Evolutionary conservation across 75 land plant genomes (phyloP), one percentile per base, ranked within the genome.

Genomic region (Isoetes taiwanensis): DNA sequence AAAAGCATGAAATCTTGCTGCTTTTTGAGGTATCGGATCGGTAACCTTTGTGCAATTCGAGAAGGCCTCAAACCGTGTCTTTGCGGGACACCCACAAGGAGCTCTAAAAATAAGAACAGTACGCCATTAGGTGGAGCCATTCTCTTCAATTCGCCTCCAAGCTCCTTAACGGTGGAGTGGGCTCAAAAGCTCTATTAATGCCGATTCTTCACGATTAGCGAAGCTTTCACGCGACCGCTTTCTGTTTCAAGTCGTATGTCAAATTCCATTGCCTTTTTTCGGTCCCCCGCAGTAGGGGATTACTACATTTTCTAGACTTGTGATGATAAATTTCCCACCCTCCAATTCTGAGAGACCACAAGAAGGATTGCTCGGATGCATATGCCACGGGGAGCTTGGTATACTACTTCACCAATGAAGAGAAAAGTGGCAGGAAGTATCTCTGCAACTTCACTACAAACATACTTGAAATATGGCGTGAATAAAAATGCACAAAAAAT

Each of bases 91-190:
- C n/a, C n/a, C n/a, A n/a, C n/a, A n/a, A n/a, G n/a, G n/a, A n/a
- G n/a, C n/a, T n/a, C n/a, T n/a, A n/a, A 81, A 85, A 41, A 82
- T 69, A 10, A 85, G 90, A 24, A 85, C 90, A 6, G 90, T 78
- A 1, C 82, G 61, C 90, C 90, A 54, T 85, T 85, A 9, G 67
- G 72, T 0, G 90, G 90, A 14, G 90, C 90, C 90, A 85, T 85
- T 57, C 81, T 57, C 62, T 64, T 69, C 24, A 85, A 64, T 59
- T 82, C 86, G 4, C 85, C 82, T 57, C 81, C 90, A 41, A 85
- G 56, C 59, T 82, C 90, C 71, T 82, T 78, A 32, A n/a, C n/a
- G n/a, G n/a, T n/a, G n/a, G n/a, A n/a, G n/a, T n/a, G n/a, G n/a
- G n/a, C n/a, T n/a, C n/a, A n/a, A n/a, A n/a, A n/a, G n/a, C n/a